Evolutionary conservation across 2,329 filamentous ascomycete species (phyloP).

Genomic region (Lithohypha guttulata): DNA sequence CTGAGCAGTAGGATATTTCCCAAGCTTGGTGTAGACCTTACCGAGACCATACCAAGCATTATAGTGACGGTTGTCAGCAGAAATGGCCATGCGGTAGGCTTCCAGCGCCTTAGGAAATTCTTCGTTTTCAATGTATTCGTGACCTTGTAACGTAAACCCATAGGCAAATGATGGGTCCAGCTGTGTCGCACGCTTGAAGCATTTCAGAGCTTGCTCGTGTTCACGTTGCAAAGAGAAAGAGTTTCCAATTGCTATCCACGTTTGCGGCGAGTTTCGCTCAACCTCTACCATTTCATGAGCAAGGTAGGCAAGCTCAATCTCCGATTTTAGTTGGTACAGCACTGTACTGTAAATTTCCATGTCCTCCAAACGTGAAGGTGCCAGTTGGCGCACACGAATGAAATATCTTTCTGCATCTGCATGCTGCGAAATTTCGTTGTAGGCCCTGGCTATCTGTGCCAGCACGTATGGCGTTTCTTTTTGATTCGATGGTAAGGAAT

Average conservation of each 20-base stretch:
- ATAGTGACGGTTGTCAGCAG: conserved; percentile 81
- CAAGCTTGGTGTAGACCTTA: conserved; percentile 75
- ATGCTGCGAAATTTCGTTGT: conserved; percentile 85
- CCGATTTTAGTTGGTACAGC: conserved; percentile 95
- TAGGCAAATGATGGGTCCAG: conserved; percentile 86
- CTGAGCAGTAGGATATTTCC: conserved; percentile 82
- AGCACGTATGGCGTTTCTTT: conserved; percentile 90
- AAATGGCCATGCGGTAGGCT: conserved; percentile 75
- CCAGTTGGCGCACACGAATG: conserved; percentile 62
- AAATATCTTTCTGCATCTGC: conserved; percentile 80
- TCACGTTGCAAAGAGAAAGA: conserved; percentile 86
- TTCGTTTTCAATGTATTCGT: conserved; percentile 91
- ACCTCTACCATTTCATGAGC: conserved; percentile 82
- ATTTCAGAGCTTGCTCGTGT: conserved; percentile 86
- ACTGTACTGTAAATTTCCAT: conserved; percentile 98
- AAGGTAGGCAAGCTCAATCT: conserved; percentile 82
- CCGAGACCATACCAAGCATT: conserved; percentile 95
- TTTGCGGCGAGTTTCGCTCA: conserved; percentile 80
- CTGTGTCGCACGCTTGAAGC: conserved; percentile 90
- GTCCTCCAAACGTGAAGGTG: conserved; percentile 75
- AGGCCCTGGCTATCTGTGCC: conserved; percentile 76
- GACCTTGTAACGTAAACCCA: conserved; percentile 87
- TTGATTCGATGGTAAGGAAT: conserved; percentile 59
- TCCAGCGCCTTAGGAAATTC: conserved; percentile 91
- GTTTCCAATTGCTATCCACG: conserved; percentile 93